Evolutionary conservation across 2,329 filamentous ascomycete species (phyloP), one percentile per base, ranked within the genome.

Genomic region (Aspergillus pseudonomiae): DNA sequence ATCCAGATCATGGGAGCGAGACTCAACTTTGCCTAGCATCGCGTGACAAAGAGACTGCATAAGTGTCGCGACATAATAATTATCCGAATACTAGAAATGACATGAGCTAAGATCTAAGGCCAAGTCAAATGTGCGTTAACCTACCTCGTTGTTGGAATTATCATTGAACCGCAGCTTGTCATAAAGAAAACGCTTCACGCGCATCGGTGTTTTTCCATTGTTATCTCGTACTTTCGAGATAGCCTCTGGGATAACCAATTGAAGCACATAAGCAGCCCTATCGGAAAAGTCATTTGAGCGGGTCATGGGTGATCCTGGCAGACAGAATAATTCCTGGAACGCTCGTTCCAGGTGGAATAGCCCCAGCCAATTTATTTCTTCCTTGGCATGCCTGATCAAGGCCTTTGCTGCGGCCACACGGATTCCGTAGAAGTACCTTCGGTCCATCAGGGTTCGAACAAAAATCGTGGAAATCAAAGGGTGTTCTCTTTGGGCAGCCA

Each of bases 111-210:
- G 36, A 12, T 16, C 11, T 26, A 43, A 6, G 19, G 39, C 36
- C 14, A 26, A 21, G 32, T 7, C 21, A 19, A 32, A 7, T 30
- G 14, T 50, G 12, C 9, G 12, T 46, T 46, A 26, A 61, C 74
- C 71, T 74, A 83, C 81, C 72, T 82, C 82, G 71, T 99, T 99
- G 64, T 91, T 90, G 2, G 91, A 89, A 74, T 99, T 99, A 78
- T 99, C 94, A 74, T 99, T 99, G 80, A 93, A 94, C 56, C 91
- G 90, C 39, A 99, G 83, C 74, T 96, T 91, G 70, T 97, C 93
- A 26, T 96, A 86, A 55, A 99, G 86, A 76, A 97, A 96, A 45
- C 87, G 86, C 62, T 94, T 91, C 6, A 93, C 93, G 59, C 89
- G 84, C 72, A 90, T 83, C 0, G 94, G 94, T 60, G 93, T 94